Evolutionary conservation across 441 rosid species (phyloP).

Genomic region (Cnidoscolus chayamansa): DNA sequence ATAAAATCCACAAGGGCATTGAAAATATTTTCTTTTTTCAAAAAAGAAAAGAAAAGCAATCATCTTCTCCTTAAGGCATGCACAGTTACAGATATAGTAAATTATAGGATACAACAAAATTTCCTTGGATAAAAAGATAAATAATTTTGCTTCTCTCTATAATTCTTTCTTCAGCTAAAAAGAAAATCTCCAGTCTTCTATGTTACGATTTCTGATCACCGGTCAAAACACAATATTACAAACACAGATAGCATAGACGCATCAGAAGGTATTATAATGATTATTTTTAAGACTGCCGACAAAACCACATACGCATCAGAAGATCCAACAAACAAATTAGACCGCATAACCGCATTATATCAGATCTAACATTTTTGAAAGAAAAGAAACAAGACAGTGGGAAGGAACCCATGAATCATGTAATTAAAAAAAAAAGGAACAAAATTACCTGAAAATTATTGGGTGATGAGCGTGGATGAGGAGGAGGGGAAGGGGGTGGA

Average conservation of each 20-base stretch:
- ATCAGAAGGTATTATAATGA: too few relatives aligned
- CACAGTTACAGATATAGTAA: neutral
- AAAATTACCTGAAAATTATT: constrained; percentile 48
- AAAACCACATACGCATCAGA: too few relatives aligned
- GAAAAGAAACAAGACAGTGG: neutral
- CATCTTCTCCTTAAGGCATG: neutral
- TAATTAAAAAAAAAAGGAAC: neutral
- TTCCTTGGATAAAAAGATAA: neutral
- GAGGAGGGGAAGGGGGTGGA: constrained; percentile 28
- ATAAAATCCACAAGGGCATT: constrained; percentile 9
- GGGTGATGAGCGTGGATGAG: constrained; percentile 13
- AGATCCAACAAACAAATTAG: constrained; percentile 15
- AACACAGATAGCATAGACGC: neutral
- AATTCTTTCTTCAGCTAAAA: constrained; percentile 8
- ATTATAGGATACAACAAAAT: neutral
- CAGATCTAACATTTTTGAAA: constrained; percentile 18
- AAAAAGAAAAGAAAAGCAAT: neutral
- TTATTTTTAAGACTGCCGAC: too few relatives aligned
- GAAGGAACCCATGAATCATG: constrained; percentile 14
- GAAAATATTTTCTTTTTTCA: neutral
- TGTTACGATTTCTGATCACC: neutral
- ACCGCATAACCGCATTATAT: constrained; percentile 13
- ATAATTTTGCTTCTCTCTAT: neutral
- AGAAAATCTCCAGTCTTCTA: neutral
- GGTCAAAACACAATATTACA: neutral